Conservation (phyloP, 305 asterid species). For the Vinca major region DNA sequence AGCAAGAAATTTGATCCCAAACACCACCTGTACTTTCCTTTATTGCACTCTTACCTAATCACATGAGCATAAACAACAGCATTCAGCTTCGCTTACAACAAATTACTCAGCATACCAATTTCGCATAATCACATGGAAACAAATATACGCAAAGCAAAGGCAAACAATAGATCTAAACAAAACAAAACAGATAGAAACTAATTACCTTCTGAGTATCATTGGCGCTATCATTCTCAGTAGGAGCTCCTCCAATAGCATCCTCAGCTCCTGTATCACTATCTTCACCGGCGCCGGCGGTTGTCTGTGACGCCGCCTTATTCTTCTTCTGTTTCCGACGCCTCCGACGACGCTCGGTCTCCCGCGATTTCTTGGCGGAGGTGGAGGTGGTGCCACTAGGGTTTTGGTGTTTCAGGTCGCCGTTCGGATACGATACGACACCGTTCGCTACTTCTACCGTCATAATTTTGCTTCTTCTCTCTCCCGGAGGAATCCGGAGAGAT, state of each 20-base stretch:
- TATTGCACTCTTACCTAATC: not conserved
- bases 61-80: not conserved
- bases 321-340: slow-evolving; percentile 90
- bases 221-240: slow-evolving; percentile 34
- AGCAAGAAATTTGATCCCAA: not conserved
- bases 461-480: not conserved
- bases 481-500: not conserved
- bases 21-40: not conserved
- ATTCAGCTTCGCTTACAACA: not conserved
- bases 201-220: slow-evolving; percentile 65
- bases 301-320: slow-evolving; percentile 39
- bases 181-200: not conserved
- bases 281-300: slow-evolving; percentile 31
- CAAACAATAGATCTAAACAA: not conserved
- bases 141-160: not conserved
- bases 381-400: slow-evolving; percentile 53
- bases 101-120: not conserved
- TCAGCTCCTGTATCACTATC: slow-evolving; percentile 48
- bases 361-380: slow-evolving; percentile 47
- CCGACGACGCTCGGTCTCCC: slow-evolving; percentile 73
- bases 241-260: slow-evolving; percentile 28
- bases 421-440: slow-evolving; percentile 29
- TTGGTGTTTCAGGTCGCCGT: slow-evolving; percentile 49
- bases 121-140: not conserved
- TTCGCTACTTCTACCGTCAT: slow-evolving; percentile 68